These are phyloP conservation scores for Baorangia bicolor DNA, from an alignment of 768 basidiomycete species.

Conservation along the genomic window DNA sequence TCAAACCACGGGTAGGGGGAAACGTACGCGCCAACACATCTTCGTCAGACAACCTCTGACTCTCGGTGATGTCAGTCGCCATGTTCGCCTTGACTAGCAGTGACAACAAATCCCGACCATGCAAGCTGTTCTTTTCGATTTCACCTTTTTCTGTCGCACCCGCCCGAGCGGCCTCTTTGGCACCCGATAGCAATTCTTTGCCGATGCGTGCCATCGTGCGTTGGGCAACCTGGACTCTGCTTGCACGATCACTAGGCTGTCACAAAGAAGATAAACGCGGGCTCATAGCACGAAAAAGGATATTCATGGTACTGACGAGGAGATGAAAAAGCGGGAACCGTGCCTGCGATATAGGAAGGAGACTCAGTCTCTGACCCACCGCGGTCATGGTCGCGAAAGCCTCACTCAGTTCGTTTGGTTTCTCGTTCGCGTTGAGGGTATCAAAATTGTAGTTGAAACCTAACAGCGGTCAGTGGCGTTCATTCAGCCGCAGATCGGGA, in stretches of 20 bases:
- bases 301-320: conserved; percentile 32
- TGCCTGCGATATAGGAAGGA: conserved; percentile 34
- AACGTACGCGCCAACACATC: conserved; percentile 55
- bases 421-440: conserved; percentile 23
- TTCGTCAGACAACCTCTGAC: conserved; percentile 55
- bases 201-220: conserved; percentile 52
- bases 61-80: conserved; percentile 52
- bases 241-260: conserved; percentile 25
- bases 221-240: conserved; percentile 27
- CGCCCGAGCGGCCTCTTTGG: conserved; percentile 6
- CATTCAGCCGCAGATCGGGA: neutral
- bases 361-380: neutral
- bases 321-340: conserved; percentile 38
- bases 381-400: conserved; percentile 32
- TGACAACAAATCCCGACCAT: too few relatives aligned
- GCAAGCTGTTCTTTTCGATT: conserved; percentile 37
- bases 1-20: too few relatives aligned
- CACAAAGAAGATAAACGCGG: neutral
- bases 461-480: conserved; percentile 5
- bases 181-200: conserved; percentile 39
- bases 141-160: conserved; percentile 19
- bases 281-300: neutral
- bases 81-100: too few relatives aligned
- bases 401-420: conserved; percentile 29
- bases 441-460: conserved; percentile 40